Base-by-base conservation (phyloP, 768 basidiomycete genomes). In the Tulasnella sp. region DNA sequence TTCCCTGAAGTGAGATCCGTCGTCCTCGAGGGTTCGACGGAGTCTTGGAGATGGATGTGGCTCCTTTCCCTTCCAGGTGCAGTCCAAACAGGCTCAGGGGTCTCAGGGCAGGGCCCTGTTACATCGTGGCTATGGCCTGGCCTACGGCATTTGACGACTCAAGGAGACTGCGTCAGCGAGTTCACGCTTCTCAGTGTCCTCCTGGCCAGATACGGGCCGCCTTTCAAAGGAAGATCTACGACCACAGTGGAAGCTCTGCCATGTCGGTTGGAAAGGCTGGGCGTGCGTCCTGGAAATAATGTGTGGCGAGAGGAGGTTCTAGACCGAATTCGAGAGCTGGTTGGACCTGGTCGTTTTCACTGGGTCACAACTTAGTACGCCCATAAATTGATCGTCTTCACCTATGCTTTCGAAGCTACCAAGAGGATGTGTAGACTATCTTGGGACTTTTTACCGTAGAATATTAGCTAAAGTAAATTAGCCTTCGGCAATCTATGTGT, bases 11-110 rank as follows among this genome's bases (percentile, higher is more conserved):
- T 64, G n/a, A 8, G 28, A 28, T 31, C n/a, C n/a, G 28, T 64
- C 14, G n/a, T 64, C n/a, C 60, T 64, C 3, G 12, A 24, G 31
- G 60, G 60, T 6, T 24, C 6, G 5, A 28, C 8, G 9, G 60
- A 64, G 60, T 64, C 60, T 5, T 64, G 60, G 60, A 64, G 60
- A 64, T 64, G 60, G 60, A 31, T 64, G 5, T 69, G 64, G 64
- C 28, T 69, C 14, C 64, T 69, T 31, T 69, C 64, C 31, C 64
- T 69, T 4, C 64, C 64, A 6, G 34, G 34, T 34, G 54, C 54
- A 7, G 54, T 54, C 5, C 9, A 54, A 54, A 8, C 54, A 3
- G 12, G 24, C 54, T 54, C 54, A 4, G 54, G 4, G 54, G 24
- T 6, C n/a, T n/a, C 54, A n/a, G 11, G 24, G 24, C 1, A 4